phyloP scores from a whole-genome alignment of 441 rosid species.

The Viola pubescens region DNA sequence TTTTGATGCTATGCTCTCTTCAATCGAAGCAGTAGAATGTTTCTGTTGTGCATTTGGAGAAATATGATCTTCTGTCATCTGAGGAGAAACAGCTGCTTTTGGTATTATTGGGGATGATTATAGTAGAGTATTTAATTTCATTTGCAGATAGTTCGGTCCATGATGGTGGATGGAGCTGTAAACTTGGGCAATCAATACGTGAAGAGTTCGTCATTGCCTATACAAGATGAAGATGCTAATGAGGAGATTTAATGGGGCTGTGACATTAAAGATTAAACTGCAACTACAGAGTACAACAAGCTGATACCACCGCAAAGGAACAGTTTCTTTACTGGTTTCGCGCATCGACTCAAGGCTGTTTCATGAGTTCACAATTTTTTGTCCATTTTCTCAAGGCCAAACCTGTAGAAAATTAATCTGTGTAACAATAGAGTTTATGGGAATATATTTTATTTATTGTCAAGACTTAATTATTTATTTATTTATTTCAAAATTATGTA shows the following conservation, averaged over 20 bases:
- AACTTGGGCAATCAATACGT: constrained; percentile 28
- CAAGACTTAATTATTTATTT: too few species aligned
- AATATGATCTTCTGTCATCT: background rate
- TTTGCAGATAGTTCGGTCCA: constrained; percentile 53
- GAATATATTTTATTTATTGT: too few species aligned
- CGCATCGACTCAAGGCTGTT: too few species aligned
- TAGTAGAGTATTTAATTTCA: background rate
- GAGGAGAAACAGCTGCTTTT: background rate
- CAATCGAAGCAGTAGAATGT: background rate
- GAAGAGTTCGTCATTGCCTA: constrained; percentile 27
- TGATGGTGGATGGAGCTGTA: constrained; percentile 52
- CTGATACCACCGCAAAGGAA: too few species aligned
- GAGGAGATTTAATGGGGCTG: constrained; percentile 32
- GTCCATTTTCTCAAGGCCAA: too few species aligned
- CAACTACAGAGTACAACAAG: too few species aligned
- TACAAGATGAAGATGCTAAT: constrained; percentile 34
- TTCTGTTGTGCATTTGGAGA: background rate
- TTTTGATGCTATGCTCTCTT: background rate
- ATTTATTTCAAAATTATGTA: too few species aligned
- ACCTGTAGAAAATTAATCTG: too few species aligned
- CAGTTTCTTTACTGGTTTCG: too few species aligned
- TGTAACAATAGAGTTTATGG: too few species aligned
- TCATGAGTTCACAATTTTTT: too few species aligned
- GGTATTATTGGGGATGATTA: background rate
- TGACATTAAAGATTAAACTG: background rate